Evolutionary conservation across 345 rosid species (phyloP), one percentile per base, ranked within the genome.

Genomic region (Eucalyptus polybractea): DNA sequence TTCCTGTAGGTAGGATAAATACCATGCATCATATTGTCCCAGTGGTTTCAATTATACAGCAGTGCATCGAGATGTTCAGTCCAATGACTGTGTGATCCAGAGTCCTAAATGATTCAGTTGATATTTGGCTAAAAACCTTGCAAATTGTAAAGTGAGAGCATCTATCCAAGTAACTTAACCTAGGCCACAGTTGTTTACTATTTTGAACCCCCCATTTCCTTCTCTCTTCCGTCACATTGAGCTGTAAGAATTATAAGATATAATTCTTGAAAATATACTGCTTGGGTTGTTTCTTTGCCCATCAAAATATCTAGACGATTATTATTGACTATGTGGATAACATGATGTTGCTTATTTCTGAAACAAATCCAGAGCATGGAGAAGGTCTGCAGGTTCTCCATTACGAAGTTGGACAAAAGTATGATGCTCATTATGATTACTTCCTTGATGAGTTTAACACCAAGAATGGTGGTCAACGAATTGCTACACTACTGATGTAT

Each of bases 401-500:
- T 87, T 97, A 97, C 31, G 98, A 96, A 95, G 95, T 72, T 90
- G 99, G 97, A 72, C 98, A 97, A 92, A 97, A 95, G 93, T 97
- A 97, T 54, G 99, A 95, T 80, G 93, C 99, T 87, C 99, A 97
- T 89, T 94, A 86, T 89, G 99, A 97, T 94, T 97, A 96, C 94
- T 97, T 97, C 92, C 95, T 95, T 91, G 99, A 97, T 85, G 95
- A 94, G 91, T 96, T 95, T 92, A 97, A 95, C 91, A 94, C 97
- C 47, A 97, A 94, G 90, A 93, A 96, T 89, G 99, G 99, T 80
- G 99, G 98, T 87, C 98, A 97, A 91, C 93, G 99, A 69, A 94
- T 96, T 92, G 99, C 99, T 54, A 97, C 98, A 15, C 62, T 97
- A 93, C 97, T 97, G 90, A 97, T 97, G 98, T 96, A 97, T 94